Evolutionary conservation across 2,329 filamentous ascomycete genomes (phyloP).

Genomic region (Hymenoscyphus scutula): DNA sequence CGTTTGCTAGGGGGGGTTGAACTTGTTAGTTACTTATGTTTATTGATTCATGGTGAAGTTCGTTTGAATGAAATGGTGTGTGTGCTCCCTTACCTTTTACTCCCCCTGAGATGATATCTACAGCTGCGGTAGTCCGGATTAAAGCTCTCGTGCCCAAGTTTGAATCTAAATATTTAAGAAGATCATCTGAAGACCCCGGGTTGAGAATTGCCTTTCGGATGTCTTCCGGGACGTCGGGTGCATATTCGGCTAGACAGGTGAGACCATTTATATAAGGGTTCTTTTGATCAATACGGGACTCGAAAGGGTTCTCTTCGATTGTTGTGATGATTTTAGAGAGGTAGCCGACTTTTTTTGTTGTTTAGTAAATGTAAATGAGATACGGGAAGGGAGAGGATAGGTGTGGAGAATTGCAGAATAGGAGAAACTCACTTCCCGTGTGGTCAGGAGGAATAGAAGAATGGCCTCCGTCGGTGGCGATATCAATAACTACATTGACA

Average conservation of each 20-base stretch:
- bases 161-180: not conserved
- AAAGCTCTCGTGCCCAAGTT: conserved; percentile 35
- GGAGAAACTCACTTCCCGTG: conserved; percentile 44
- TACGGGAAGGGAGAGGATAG: too few relatives aligned
- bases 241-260: conserved; percentile 5
- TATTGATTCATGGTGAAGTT: too few relatives aligned
- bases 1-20: conserved; percentile 45
- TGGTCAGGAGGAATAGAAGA: conserved; percentile 59
- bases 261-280: conserved; percentile 32
- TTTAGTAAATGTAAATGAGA: too few relatives aligned
- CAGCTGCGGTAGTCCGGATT: conserved; percentile 54
- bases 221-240: not conserved
- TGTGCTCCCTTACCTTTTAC: conserved; percentile 43
- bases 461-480: conserved; percentile 59
- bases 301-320: conserved; percentile 53
- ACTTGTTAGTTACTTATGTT: too few relatives aligned
- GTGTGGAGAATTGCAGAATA: too few relatives aligned
- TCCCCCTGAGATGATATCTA: conserved; percentile 52
- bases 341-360: conserved; percentile 55
- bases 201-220: not conserved
- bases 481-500: conserved; percentile 39
- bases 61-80: too few relatives aligned
- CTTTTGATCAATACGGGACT: conserved; percentile 35
- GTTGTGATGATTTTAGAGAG: conserved; percentile 61
- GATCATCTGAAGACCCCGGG: not conserved